Percentiles rank a stretch among this genome's conserved stretches.
These are phyloP conservation scores for Exophiala spinifera DNA, from an alignment of 2,329 filamentous ascomycete species.

Conservation along the genomic window DNA sequence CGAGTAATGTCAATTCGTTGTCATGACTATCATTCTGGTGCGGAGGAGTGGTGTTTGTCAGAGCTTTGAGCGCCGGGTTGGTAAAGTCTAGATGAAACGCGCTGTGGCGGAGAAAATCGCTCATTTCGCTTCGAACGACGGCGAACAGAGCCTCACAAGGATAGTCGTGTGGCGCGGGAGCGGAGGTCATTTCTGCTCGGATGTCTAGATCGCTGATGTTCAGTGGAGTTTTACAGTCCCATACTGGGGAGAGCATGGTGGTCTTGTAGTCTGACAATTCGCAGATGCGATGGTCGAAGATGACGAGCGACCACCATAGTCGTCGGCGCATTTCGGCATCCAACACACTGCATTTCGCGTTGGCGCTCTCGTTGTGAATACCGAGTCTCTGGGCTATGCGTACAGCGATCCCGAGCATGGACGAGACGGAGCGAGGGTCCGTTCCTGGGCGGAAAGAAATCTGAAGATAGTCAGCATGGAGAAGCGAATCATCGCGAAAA, in stretches of 20 bases:
- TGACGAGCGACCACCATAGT: slow-evolving; percentile 69
- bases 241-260: slow-evolving; percentile 39
- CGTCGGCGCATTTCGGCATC: slow-evolving; percentile 69
- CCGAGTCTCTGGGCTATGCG: slow-evolving; percentile 67
- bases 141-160: slow-evolving; percentile 44
- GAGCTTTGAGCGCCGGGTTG: slow-evolving; percentile 39
- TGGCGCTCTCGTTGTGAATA: slow-evolving; percentile 61
- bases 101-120: slow-evolving; percentile 40
- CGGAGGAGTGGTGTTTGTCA: slow-evolving; percentile 28
- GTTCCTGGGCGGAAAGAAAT: slow-evolving; percentile 56
- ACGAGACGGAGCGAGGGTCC: slow-evolving; percentile 60
- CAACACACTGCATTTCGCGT: slow-evolving; percentile 45
- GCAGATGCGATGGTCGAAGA: slow-evolving; percentile 66
- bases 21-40: slow-evolving; percentile 20
- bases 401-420: slow-evolving; percentile 63
- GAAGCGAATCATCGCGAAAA: too few species aligned
- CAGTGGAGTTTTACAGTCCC: slow-evolving; percentile 43
- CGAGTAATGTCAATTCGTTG: slow-evolving; percentile 36
- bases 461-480: slow-evolving; percentile 42
- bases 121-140: slow-evolving; percentile 44
- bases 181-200: slow-evolving; percentile 37
- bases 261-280: slow-evolving; percentile 59
- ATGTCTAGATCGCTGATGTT: slow-evolving; percentile 46
- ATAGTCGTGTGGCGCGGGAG: slow-evolving; percentile 32
- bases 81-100: slow-evolving; percentile 47